Base-by-base conservation (phyloP, 1,284 basidiomycete genomes). In the Boletus smithii region DNA sequence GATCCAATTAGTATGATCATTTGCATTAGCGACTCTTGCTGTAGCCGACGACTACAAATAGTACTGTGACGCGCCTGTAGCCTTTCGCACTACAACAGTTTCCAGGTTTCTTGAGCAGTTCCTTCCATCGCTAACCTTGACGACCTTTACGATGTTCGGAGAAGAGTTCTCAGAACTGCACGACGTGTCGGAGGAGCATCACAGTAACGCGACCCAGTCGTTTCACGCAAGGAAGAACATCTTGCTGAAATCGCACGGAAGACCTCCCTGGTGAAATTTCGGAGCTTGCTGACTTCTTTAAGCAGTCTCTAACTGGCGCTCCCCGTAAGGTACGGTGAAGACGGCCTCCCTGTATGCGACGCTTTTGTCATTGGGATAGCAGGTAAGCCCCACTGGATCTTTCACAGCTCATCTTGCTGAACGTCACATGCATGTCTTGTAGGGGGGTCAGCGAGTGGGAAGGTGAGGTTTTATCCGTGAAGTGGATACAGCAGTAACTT, bases 351-450 rank as follows among this genome's bases (percentile, higher is more conserved):
- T 16, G 75, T 82, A 10, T 75, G 73, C 34, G 80, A 84, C 59
- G 91, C 91, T 8, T 98, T 97, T 65, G 91, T 97, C 23, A 87
- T 98, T 48, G 95, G 89, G 8, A 88, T 98, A 57, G 93, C 91
- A 56, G 95, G 95, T 80, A 73, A 65, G 68, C 75, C n/a, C 17
- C n/a, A 66, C 62, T 73, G 55, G 42, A 69, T 71, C 6, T 66
- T 64, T 37, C 67, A 72, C 59, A 66, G 67, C 2, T 54, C 53
- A 34, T n/a, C 48, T 46, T 26, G 40, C 46, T 46, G 32, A 60
- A 50, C 29, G 38, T 18, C 36, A 40, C 36, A 30, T 37, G 34
- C 35, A 9, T 17, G 32, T 32, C 16, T 52, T 45, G 3, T 53
- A 88, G 86, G 94, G 46, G 95, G 95, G 1, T 91, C 88, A 55